Percentiles rank a stretch among this genome's conserved stretches.
Evolutionary conservation across 805 yeast genomes (phyloP).

Genomic region (Saccharomycopsis javanensis): DNA sequence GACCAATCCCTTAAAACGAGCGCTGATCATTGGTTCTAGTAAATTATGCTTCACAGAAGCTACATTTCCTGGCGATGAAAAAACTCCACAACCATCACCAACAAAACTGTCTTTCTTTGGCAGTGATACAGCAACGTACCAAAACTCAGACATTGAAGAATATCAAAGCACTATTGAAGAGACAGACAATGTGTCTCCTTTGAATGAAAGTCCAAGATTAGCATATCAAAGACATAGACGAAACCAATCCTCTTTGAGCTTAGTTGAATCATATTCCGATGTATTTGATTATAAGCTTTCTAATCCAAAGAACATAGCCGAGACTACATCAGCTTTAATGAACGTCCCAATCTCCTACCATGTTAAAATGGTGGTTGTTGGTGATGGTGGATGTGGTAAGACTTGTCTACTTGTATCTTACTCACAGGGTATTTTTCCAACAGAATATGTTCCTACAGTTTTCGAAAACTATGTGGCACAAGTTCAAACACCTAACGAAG

Average conservation of each 20-base stretch:
- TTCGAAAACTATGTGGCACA: conserved; percentile 68
- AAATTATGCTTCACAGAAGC: conserved; percentile 24
- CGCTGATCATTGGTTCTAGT: conserved; percentile 9
- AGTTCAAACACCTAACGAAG: conserved; percentile 38
- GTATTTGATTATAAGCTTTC: conserved; percentile 17
- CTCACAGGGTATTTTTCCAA: conserved; percentile 62
- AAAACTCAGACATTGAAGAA: not conserved
- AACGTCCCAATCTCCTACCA: conserved; percentile 27
- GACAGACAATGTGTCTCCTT: not conserved
- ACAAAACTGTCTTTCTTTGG: conserved; percentile 5
- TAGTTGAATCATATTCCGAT: conserved; percentile 12
- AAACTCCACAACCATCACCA: conserved; percentile 16
- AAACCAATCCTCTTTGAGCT: conserved; percentile 16
- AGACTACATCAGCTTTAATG: not conserved
- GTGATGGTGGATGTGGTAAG: conserved; percentile 90
- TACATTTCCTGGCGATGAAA: conserved; percentile 16
- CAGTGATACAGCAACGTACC: not conserved
- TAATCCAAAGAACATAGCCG: not conserved
- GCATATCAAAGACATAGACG: conserved; percentile 13
- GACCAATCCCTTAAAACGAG: conserved; percentile 10
- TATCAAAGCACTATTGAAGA: not conserved
- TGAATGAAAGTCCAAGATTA: not conserved
- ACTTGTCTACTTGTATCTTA: conserved; percentile 63
- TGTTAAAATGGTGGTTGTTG: conserved; percentile 67
- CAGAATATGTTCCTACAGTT: conserved; percentile 68